phyloP scores from a whole-genome alignment of 2,329 filamentous ascomycete genomes.

The Nemania sp. region DNA sequence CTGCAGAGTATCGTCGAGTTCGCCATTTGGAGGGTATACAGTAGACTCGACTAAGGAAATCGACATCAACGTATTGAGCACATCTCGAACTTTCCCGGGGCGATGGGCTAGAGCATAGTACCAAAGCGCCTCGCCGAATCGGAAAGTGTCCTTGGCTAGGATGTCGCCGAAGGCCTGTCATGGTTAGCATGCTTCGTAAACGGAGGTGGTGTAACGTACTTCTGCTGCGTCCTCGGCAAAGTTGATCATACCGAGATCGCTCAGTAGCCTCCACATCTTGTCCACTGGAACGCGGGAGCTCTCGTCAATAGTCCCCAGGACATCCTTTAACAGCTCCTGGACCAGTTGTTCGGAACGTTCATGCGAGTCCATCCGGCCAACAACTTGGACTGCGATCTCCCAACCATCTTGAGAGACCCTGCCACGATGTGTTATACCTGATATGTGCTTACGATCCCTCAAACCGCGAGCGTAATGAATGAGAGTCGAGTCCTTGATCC shows the following conservation, averaged over 20 bases:
- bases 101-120: slow-evolving; percentile 89
- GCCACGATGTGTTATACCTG: slow-evolving; percentile 39
- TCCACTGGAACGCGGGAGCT: slow-evolving; percentile 75
- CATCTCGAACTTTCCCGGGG: slow-evolving; percentile 76
- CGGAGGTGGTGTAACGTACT: slow-evolving; percentile 55
- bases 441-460: slow-evolving; percentile 58
- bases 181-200: slow-evolving; percentile 34
- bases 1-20: slow-evolving; percentile 74
- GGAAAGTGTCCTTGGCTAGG: slow-evolving; percentile 71
- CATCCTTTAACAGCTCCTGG: slow-evolving; percentile 68
- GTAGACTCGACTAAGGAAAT: slow-evolving; percentile 85
- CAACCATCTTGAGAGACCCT: slow-evolving; percentile 69
- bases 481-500: slow-evolving; percentile 80
- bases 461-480: slow-evolving; percentile 74
- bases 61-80: slow-evolving; percentile 84
- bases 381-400: slow-evolving; percentile 83
- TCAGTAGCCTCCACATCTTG: slow-evolving; percentile 78
- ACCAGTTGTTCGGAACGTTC: slow-evolving; percentile 75
- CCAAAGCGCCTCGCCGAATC: slow-evolving; percentile 84
- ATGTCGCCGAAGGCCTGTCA: slow-evolving; percentile 81
- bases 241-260: slow-evolving; percentile 74
- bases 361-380: slow-evolving; percentile 78
- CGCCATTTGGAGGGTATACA: slow-evolving; percentile 71
- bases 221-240: slow-evolving; percentile 83
- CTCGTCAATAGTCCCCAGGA: slow-evolving; percentile 65